phyloP scores from a whole-genome alignment of 495 filamentous ascomycete species.

The Hyaloscypha finlandica region DNA sequence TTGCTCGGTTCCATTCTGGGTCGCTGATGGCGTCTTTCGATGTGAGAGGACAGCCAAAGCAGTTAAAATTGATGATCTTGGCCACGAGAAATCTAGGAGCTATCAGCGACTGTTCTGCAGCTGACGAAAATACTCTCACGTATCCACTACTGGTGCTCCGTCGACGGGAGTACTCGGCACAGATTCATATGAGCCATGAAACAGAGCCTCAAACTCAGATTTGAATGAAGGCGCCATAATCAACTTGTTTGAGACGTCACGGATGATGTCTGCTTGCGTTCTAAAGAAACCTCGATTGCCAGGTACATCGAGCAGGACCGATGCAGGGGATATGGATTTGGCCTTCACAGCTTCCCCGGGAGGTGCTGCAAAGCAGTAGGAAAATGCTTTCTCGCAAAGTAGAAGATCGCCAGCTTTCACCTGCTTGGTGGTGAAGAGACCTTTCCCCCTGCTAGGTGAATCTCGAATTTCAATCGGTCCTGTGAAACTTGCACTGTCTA shows the following conservation, averaged over 20 bases:
- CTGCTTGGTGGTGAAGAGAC: conserved; percentile 50
- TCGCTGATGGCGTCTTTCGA: not conserved
- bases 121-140: conserved; percentile 12
- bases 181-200: conserved; percentile 42
- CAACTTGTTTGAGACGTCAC: conserved; percentile 46
- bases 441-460: conserved; percentile 36
- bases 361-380: conserved; percentile 31
- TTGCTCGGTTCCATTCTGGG: no score
- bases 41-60: conserved; percentile 34
- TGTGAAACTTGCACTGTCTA: conserved; percentile 52
- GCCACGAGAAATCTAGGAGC: conserved; percentile 36
- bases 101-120: not conserved
- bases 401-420: conserved; percentile 57
- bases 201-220: conserved; percentile 40
- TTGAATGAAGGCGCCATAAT: conserved; percentile 49
- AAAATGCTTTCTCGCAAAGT: conserved; percentile 58
- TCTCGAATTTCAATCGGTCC: conserved; percentile 33
- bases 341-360: not conserved
- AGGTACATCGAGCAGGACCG: conserved; percentile 30
- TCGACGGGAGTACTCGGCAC: conserved; percentile 42
- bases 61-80: conserved; percentile 40
- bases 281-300: conserved; percentile 25
- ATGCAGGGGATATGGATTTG: conserved; percentile 18
- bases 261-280: conserved; percentile 41
- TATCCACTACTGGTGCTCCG: conserved; percentile 38